A percentile compares a stretch with the other conserved stretches of the same genome.
phyloP scores from a whole-genome alignment of 371 early-diverging fungal species.

The Rhizopus stolonifer region DNA sequence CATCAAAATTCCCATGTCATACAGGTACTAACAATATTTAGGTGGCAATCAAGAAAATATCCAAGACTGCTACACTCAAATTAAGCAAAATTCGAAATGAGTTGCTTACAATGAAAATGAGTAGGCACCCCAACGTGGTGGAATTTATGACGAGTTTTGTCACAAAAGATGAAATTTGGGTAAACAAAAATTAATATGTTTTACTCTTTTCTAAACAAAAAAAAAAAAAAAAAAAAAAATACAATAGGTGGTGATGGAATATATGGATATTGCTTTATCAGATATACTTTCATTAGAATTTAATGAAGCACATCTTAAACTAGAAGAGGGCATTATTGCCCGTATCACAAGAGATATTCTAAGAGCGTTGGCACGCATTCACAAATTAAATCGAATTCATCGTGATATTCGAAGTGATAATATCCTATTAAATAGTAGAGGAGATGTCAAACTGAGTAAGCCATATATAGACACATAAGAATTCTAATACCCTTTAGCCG shows the following conservation, averaged over 20 bases:
- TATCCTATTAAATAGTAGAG: conserved; percentile 59
- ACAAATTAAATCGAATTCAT: conserved; percentile 85
- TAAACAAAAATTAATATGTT: conserved; percentile 15
- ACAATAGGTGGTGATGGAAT: conserved; percentile 77
- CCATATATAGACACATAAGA: neutral
- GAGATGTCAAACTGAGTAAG: conserved; percentile 63
- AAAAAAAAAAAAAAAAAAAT: too few relatives aligned
- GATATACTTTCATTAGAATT: conserved; percentile 63
- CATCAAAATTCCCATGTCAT: neutral
- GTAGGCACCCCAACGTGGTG: conserved; percentile 64
- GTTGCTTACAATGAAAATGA: conserved; percentile 61
- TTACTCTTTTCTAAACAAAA: too few relatives aligned
- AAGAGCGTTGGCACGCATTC: conserved; percentile 85
- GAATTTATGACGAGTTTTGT: conserved; percentile 61
- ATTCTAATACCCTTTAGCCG: too few relatives aligned
- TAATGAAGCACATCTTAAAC: conserved; percentile 23
- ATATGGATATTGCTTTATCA: conserved; percentile 68
- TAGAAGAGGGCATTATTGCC: conserved; percentile 59
- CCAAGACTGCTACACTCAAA: conserved; percentile 51
- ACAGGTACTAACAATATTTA: conserved; percentile 11
- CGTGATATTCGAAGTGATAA: conserved; percentile 87
- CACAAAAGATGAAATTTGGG: conserved; percentile 54
- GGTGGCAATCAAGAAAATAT: conserved; percentile 71
- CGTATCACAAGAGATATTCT: conserved; percentile 71
- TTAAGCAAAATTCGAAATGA: conserved; percentile 63